phyloP scores from a whole-genome alignment of 2,329 filamentous ascomycete species.

The Kalmusia sp. region DNA sequence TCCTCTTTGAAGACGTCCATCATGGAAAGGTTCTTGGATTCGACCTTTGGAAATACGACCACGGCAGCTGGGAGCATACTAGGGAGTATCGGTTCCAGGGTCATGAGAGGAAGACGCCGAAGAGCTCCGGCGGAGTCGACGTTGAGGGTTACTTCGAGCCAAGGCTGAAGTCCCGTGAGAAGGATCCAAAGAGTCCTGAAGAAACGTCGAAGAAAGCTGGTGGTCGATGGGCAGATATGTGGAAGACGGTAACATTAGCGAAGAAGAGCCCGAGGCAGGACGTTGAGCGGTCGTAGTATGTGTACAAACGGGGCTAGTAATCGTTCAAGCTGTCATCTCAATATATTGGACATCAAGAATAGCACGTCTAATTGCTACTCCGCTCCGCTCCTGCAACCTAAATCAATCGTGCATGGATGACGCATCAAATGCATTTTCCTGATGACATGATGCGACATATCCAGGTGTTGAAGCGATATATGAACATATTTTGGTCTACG shows the following conservation, averaged over 20 bases:
- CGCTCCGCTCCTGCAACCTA: neutral
- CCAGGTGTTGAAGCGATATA: neutral
- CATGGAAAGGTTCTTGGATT: slow-evolving; percentile 48
- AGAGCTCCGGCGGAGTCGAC: neutral
- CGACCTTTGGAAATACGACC: slow-evolving; percentile 52
- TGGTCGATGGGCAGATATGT: slow-evolving; percentile 2
- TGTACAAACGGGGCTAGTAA: neutral
- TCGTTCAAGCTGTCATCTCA: neutral
- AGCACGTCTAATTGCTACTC: neutral
- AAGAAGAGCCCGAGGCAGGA: neutral
- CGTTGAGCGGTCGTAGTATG: neutral
- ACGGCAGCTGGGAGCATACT: slow-evolving; percentile 50
- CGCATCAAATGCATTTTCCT: neutral
- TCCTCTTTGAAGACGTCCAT: slow-evolving; percentile 38
- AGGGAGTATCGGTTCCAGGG: slow-evolving; percentile 44
- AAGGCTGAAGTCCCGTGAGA: neutral
- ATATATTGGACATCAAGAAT: slow-evolving; percentile 6
- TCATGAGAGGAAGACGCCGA: neutral
- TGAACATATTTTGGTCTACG: neutral
- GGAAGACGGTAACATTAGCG: slow-evolving; percentile 4
- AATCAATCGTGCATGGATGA: neutral
- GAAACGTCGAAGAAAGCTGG: slow-evolving; percentile 7
- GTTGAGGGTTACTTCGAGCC: neutral
- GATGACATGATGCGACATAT: neutral
- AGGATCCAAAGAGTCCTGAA: neutral